Evolutionary conservation across 306 rosid genomes (phyloP).

Genomic region (Ormosia semicastrata): DNA sequence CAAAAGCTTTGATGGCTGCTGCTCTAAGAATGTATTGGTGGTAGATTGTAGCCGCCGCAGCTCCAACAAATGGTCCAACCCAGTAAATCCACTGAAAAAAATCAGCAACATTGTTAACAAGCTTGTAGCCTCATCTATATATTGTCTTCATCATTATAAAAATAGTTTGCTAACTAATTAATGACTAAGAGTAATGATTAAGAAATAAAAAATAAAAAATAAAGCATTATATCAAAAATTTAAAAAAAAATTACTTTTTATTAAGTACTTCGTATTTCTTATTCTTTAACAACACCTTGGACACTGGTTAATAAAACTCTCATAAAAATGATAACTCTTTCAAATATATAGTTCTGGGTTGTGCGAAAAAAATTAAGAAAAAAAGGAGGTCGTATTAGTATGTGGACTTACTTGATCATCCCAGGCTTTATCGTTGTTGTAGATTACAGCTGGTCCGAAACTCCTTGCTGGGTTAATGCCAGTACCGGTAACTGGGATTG

Average conservation of each 20-base stretch:
- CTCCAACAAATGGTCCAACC: conserved; percentile 92
- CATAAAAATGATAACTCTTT: too few relatives aligned
- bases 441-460: conserved; percentile 89
- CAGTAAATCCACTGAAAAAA: conserved; percentile 85
- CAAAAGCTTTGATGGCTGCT: conserved; percentile 92
- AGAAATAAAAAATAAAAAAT: too few relatives aligned
- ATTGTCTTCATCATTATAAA: too few relatives aligned
- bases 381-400: not conserved
- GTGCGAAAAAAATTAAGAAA: too few relatives aligned
- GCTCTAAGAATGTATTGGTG: conserved; percentile 85
- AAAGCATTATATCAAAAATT: too few relatives aligned
- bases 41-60: conserved; percentile 81
- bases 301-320: too few relatives aligned
- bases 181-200: too few relatives aligned
- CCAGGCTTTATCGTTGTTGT: conserved; percentile 62
- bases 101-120: not conserved
- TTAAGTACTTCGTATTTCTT: too few relatives aligned
- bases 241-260: too few relatives aligned
- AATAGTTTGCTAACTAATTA: not conserved
- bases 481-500: conserved; percentile 89
- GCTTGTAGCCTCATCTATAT: too few relatives aligned
- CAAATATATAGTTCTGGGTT: too few relatives aligned
- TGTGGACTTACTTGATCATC: conserved; percentile 68
- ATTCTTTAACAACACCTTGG: too few relatives aligned
- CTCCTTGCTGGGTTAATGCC: conserved; percentile 99